Base-by-base conservation (phyloP, 805 yeast species). In the Saccharomycopsis capsularis region DNA sequence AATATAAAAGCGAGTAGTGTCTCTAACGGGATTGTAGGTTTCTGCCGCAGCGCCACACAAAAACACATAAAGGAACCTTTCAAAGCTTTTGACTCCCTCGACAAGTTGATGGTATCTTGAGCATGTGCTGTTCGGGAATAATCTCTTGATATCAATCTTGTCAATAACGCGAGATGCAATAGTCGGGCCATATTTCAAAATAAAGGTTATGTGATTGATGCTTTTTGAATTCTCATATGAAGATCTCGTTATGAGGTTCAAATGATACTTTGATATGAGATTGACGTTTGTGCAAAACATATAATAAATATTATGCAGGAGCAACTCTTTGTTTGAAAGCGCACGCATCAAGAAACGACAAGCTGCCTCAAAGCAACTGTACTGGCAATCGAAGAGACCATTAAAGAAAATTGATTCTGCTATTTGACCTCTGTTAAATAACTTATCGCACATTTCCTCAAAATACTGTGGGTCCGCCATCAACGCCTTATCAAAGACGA, bases 21-120 rank as follows among this genome's bases (percentile, higher is more conserved):
- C 42, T 32, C 29, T 38, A 1, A 48, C 23, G 29, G 32, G 35
- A 15, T 37, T 40, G 29, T 40, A 48, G 15, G 41, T 44, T 22
- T 44, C 52, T 5, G 47, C 35, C 18, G 47, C 40, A 9, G 35
- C 38, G 9, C 40, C 27, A 36, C 45, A 39, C 30, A 48, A 36
- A 29, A 35, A 44, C 23, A 44, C 40, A n/a, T 22, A 41, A 18
- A 39, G 6, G 29, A n/a, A 48, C 18, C 19, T 23, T 37, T 40
- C 47, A 44, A n/a, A 24, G 21, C 6, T 18, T 15, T 18, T 29
- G 18, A 22, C 44, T 18, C 22, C 16, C 21, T 23, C 15, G 16
- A 45, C 24, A 23, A 22, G 9, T 19, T 19, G 3, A 19, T 40
- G 30, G 15, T 18, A 16, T 16, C 39, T 3, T 34, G 29, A 9